phyloP scores from a whole-genome alignment of 1,284 basidiomycete genomes.

The Porogramme epimiltina region DNA sequence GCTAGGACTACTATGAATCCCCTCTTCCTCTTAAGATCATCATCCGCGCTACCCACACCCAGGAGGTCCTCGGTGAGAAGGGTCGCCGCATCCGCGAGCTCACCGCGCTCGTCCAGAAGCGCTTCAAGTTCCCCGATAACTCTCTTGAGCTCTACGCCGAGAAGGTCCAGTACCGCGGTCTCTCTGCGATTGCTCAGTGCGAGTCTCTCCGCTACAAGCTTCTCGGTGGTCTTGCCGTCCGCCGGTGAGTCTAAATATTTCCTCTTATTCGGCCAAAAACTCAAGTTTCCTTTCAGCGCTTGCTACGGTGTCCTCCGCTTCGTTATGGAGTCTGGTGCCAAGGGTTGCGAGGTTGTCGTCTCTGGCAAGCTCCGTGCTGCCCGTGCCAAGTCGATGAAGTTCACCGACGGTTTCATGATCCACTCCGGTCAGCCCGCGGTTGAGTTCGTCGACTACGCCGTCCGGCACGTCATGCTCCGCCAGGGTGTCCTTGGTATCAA shows the following conservation, averaged over 20 bases:
- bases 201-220: constrained; percentile 99
- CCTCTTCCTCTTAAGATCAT: constrained; percentile 75
- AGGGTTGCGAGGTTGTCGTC: constrained; percentile 99
- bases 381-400: constrained; percentile 99
- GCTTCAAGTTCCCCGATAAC: constrained; percentile 99
- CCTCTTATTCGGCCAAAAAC: neutral
- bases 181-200: constrained; percentile 98
- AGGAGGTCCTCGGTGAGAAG: constrained; percentile 99
- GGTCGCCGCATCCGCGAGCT: constrained; percentile 99
- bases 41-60: constrained; percentile 99
- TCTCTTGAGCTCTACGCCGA: constrained; percentile 99
- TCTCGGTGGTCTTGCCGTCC: constrained; percentile 98
- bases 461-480: constrained; percentile 97
- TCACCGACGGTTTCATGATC: constrained; percentile 99
- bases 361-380: constrained; percentile 99
- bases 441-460: constrained; percentile 98
- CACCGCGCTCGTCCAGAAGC: constrained; percentile 97
- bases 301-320: constrained; percentile 99
- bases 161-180: constrained; percentile 99
- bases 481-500: constrained; percentile 99
- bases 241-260: constrained; percentile 63
- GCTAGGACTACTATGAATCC: neutral
- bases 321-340: constrained; percentile 99
- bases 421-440: constrained; percentile 98
- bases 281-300: constrained; percentile 57